A percentile compares a stretch with the other conserved stretches of the same genome.
Conservation (phyloP, 257 asterid genomes). For the Solanum infundibuliforme region DNA sequence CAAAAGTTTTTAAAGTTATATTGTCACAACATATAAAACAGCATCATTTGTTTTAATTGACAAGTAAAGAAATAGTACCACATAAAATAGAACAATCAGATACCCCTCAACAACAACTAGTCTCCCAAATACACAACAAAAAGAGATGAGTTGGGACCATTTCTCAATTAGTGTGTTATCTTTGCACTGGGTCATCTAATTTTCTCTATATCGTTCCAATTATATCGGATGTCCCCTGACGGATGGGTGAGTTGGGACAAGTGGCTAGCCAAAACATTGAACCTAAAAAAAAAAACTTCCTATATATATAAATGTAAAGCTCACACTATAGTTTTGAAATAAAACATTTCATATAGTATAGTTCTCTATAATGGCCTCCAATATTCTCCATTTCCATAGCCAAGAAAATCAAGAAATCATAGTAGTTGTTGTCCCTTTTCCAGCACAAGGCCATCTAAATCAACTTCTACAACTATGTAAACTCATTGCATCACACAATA, state of each 20-base stretch:
- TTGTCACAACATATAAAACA: neutral
- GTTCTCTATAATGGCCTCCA: neutral
- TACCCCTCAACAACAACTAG: neutral
- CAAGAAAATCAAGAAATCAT: constrained; percentile 6
- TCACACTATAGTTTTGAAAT: neutral
- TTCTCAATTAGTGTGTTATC: neutral
- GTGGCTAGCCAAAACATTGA: neutral
- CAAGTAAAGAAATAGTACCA: neutral
- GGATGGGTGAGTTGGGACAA: neutral
- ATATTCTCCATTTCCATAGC: neutral
- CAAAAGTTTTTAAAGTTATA: neutral
- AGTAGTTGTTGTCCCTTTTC: constrained; percentile 60
- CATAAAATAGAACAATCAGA: neutral
- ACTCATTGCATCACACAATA: constrained; percentile 33
- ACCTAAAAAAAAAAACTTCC: neutral
- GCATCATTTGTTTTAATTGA: neutral
- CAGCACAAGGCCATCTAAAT: constrained; percentile 72
- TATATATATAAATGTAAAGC: neutral
- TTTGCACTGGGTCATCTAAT: neutral
- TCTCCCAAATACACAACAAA: neutral
- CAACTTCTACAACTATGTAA: constrained; percentile 75
- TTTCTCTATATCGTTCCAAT: neutral
- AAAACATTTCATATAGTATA: neutral
- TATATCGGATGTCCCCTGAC: fast-evolving
- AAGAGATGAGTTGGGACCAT: neutral